Evolutionary conservation across 2,329 filamentous ascomycete genomes (phyloP).

Genomic region (Ophiostoma triangulosporum): DNA sequence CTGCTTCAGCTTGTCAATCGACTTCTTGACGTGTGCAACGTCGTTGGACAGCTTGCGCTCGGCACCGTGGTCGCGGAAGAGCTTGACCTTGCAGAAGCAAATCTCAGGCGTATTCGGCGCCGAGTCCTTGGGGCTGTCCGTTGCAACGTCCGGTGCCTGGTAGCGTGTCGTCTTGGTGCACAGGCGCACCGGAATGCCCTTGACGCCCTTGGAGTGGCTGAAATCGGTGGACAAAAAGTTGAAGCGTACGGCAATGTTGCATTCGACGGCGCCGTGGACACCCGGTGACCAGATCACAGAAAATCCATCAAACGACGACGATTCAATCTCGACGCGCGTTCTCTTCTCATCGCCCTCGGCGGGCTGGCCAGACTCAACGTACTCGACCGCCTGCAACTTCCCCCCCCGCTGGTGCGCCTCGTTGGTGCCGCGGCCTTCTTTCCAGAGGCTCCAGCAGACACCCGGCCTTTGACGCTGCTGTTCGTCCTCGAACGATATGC

Average conservation of each 20-base stretch:
- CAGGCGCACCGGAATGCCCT: conserved; percentile 85
- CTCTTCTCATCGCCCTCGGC: conserved; percentile 50
- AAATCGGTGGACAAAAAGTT: conserved; percentile 98
- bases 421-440: conserved; percentile 88
- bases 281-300: conserved; percentile 78
- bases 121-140: conserved; percentile 31
- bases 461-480: conserved; percentile 66
- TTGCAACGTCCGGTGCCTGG: conserved; percentile 20
- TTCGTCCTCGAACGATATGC: conserved; percentile 95
- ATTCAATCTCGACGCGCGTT: conserved; percentile 57
- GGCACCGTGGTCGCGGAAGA: conserved; percentile 91
- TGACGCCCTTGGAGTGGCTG: conserved; percentile 96
- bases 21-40: conserved; percentile 87
- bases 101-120: conserved; percentile 40
- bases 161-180: conserved; percentile 64
- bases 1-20: conserved; percentile 89
- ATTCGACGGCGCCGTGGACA: conserved; percentile 55
- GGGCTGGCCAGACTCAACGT: conserved; percentile 55
- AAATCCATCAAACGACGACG: conserved; percentile 83
- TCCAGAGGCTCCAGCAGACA: conserved; percentile 73
- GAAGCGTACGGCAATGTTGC: conserved; percentile 82
- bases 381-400: conserved; percentile 88
- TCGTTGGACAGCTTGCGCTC: conserved; percentile 93
- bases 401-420: conserved; percentile 90
- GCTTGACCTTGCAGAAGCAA: conserved; percentile 91